Base-by-base conservation (phyloP, 73 alveolate genomes). In the Blepharisma stoltei region DNA sequence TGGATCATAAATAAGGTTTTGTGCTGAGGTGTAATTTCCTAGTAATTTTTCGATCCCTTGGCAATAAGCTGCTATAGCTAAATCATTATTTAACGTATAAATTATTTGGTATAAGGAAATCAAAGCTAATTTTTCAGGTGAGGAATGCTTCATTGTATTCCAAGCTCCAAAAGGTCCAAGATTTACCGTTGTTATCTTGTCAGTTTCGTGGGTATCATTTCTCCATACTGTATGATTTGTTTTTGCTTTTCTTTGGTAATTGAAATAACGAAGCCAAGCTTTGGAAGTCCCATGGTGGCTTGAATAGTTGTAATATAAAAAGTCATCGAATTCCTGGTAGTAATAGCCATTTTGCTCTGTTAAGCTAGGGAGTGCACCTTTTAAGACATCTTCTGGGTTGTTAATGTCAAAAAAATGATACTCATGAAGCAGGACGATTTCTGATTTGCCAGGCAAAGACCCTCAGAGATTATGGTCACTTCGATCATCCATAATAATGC, bases 91-190 rank as follows among this genome's bases (percentile, higher is more conserved):
- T n/a, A 69, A 37, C 14, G 46, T 53, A 69, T 46, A 14, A 43
- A 69, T 25, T 38, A 69, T 69, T 43, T 9, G 32, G 45, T 37
- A 69, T 14, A 69, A 25, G 11, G 32, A 71, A 44, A n/a, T 37
- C 11, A 69, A 7, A 18, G 79, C 79, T 9, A 69, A 3, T 69
- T 69, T 11, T 69, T 69, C 54, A 18, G 32, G 11, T 69, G 79
- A 2, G 14, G 27, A 25, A 69, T 69, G 79, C 45, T 69, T 69
- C 45, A 69, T 18, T 43, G 11, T 18, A 69, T 37, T 1, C 65
- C 79, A 69, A 5, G 79, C 79, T 4, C 79, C 79, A 43, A 69
- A 69, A 43, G 79, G 32, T 69, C 79, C 79, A 69, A 46, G 54
- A 44, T 53, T 38, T 9, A 69, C 38, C 5, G 71, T 23, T 1